Evolutionary conservation across 2,329 filamentous ascomycete genomes (phyloP).

Genomic region (Botrytis hyacinthi): DNA sequence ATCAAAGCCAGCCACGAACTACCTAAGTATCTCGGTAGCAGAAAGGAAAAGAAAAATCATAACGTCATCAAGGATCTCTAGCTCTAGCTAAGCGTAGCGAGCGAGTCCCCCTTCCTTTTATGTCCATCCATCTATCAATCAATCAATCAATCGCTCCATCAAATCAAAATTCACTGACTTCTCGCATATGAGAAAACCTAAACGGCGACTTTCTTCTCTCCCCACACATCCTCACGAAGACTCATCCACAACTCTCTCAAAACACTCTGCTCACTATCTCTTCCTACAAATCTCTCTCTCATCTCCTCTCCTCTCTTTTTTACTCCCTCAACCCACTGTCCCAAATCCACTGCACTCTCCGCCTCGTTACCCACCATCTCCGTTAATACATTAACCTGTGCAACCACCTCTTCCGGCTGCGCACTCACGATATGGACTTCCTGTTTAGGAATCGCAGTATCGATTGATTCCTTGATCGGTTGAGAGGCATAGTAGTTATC

Average conservation of each 20-base stretch:
- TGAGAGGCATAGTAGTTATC: constrained; percentile 45
- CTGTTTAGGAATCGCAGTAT: constrained; percentile 44
- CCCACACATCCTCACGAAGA: constrained; percentile 51
- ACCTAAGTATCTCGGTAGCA: neutral
- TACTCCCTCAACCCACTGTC: neutral
- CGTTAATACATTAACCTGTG: constrained; percentile 49
- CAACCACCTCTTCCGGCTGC: constrained; percentile 50
- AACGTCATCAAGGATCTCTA: constrained; percentile 4
- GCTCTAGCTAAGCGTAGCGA: constrained; percentile 14
- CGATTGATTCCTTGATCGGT: constrained; percentile 39
- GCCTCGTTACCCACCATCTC: constrained; percentile 52
- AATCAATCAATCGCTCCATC: neutral
- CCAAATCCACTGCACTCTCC: constrained; percentile 1
- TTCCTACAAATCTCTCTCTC: constrained; percentile 34
- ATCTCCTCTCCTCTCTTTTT: neutral
- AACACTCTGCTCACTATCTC: constrained; percentile 46
- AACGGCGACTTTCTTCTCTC: constrained; percentile 19
- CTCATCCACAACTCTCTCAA: constrained; percentile 56
- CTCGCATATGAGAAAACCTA: neutral
- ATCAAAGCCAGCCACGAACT: neutral
- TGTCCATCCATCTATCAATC: neutral
- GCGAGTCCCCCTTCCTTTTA: neutral
- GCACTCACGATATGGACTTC: constrained; percentile 57
- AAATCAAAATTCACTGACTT: neutral
- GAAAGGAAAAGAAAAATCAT: neutral